Conservation (phyloP, 257 asterid species). For the Apocynum venetum region DNA sequence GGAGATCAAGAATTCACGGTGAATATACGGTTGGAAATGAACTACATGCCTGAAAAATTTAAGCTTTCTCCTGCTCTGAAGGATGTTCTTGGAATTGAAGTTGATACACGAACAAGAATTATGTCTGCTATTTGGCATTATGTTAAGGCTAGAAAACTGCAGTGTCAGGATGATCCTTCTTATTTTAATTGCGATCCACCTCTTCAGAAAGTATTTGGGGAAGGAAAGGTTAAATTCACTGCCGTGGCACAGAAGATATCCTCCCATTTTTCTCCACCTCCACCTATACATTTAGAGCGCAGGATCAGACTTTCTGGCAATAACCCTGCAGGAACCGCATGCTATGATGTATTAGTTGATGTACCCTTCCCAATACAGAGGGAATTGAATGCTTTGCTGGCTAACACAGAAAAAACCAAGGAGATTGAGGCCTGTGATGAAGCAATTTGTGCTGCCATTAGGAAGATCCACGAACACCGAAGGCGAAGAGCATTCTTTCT, state of each 20-base stretch:
- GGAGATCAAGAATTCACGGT: conserved; percentile 90
- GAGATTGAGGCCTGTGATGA: conserved; percentile 95
- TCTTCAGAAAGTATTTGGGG: conserved; percentile 86
- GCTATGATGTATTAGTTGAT: conserved; percentile 84
- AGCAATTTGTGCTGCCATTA: conserved; percentile 80
- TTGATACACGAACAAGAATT: conserved; percentile 86
- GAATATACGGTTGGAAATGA: conserved; percentile 80
- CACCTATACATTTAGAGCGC: conserved; percentile 90
- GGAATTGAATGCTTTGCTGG: conserved; percentile 79
- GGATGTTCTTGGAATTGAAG: conserved; percentile 88
- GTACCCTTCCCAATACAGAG: conserved; percentile 93
- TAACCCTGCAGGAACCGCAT: conserved; percentile 85
- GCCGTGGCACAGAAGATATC: conserved; percentile 81
- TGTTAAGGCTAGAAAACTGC: conserved; percentile 90
- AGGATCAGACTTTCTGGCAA: conserved; percentile 84
- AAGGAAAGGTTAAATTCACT: conserved; percentile 65
- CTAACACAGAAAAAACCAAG: conserved; percentile 77
- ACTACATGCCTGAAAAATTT: conserved; percentile 79
- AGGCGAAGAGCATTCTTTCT: conserved; percentile 92
- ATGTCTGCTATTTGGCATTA: conserved; percentile 93
- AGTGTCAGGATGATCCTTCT: conserved; percentile 78
- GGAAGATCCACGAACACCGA: conserved; percentile 94
- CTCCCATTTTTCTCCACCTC: conserved; percentile 73
- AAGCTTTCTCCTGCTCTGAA: conserved; percentile 76
- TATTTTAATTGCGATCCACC: conserved; percentile 85